Evolutionary conservation across 2,329 filamentous ascomycete species (phyloP).

Genomic region (Gaeumannomyces sp.): DNA sequence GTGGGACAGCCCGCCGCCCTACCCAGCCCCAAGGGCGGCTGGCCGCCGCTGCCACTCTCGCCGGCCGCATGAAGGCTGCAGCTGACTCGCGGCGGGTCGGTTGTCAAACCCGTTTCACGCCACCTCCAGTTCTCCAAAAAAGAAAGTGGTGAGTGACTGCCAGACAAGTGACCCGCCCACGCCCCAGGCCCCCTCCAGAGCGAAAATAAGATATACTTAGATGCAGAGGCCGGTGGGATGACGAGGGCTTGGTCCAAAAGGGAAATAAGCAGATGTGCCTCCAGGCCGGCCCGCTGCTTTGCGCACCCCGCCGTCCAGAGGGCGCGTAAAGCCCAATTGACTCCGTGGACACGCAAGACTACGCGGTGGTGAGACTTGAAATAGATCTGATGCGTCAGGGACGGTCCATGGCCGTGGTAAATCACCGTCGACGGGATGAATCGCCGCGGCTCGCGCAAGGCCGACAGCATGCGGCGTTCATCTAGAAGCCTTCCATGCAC

Average conservation of each 20-base stretch:
- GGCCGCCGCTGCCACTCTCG: neutral
- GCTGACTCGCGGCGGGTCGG: neutral
- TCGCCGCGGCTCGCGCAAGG: neutral
- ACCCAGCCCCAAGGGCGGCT: no score
- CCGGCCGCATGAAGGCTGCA: neutral
- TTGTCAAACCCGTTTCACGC: slow-evolving; percentile 1
- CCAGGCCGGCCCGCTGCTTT: neutral
- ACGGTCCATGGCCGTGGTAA: neutral
- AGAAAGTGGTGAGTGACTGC: neutral
- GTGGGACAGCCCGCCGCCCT: no score
- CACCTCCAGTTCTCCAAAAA: neutral
- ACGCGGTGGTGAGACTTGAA: neutral
- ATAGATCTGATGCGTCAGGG: neutral
- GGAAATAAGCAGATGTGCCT: neutral
- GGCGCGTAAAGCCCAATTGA: neutral
- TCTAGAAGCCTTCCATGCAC: neutral
- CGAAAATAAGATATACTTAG: neutral
- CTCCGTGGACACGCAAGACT: neutral
- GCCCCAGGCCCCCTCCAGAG: no score
- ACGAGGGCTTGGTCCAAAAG: neutral
- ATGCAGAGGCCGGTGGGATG: neutral
- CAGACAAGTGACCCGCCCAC: no score
- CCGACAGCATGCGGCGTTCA: no score
- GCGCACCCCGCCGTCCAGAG: neutral
- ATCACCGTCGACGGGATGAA: neutral